phyloP scores from a whole-genome alignment of 352 stramenopile genomes.

The Globisporangium cylindrosporum region DNA sequence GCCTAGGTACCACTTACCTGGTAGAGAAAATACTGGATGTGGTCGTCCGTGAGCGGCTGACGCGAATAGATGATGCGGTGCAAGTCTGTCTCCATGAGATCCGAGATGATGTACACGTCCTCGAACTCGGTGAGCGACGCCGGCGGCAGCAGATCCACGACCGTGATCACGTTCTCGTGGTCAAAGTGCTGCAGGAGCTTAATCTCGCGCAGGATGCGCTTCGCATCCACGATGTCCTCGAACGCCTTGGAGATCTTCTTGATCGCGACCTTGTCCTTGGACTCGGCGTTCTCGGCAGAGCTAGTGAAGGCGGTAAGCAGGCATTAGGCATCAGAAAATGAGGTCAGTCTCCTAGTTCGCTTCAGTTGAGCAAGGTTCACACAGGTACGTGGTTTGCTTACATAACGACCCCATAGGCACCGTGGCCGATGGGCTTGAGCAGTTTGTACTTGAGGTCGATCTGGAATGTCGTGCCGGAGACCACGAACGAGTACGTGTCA shows the following conservation, averaged over 20 bases:
- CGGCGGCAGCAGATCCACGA: conserved; percentile 94
- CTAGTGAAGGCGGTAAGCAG: conserved; percentile 21
- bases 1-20: conserved; percentile 36
- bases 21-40: conserved; percentile 94
- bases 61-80: conserved; percentile 98
- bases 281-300: conserved; percentile 78
- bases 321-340: background rate
- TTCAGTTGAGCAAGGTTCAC: background rate
- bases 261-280: conserved; percentile 83
- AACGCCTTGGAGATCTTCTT: conserved; percentile 92
- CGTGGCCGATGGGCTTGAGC: conserved; percentile 94
- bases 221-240: conserved; percentile 98
- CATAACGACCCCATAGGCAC: conserved; percentile 94
- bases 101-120: conserved; percentile 97
- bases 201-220: conserved; percentile 98
- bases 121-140: conserved; percentile 92
- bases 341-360: background rate
- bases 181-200: conserved; percentile 93
- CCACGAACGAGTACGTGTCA: conserved; percentile 75
- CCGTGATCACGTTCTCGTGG: conserved; percentile 95
- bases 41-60: conserved; percentile 89
- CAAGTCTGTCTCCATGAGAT: conserved; percentile 98
- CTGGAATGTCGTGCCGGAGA: conserved; percentile 89
- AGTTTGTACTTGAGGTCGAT: conserved; percentile 94
- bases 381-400: conserved; percentile 36